Base-by-base conservation (phyloP, 768 basidiomycete species). In the Boletales sp. region DNA sequence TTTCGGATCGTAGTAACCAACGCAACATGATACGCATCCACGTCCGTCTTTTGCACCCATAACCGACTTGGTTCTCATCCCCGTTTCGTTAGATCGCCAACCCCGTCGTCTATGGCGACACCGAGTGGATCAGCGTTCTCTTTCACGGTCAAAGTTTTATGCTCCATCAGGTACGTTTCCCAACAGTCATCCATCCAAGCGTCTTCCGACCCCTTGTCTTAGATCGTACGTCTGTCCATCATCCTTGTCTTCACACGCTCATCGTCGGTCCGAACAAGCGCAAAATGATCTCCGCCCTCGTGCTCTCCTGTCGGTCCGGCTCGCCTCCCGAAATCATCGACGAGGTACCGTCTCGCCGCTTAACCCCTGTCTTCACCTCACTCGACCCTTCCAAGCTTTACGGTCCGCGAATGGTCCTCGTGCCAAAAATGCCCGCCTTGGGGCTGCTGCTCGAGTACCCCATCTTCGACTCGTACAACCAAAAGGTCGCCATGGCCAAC, bases 131-230 rank as follows among this genome's bases (percentile, higher is more conserved):
- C 39, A 88, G 87, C 40, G 84, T 98, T 17, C 74, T 88, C 52
- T 87, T 97, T 65, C 93, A 98, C 64, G 97, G 95, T 0, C 97
- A 99, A 68, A 94, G 91, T 59, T 99, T 99, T 68, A 98, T 99
- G 97, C 71, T 99, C 47, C 95, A 99, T 68, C 97, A 99, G 76
- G 94, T 94, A 60, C 46, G 77, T 71, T n/a, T 30, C 62, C 56
- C 12, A 36, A n/a, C n/a, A n/a, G n/a, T n/a, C n/a, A n/a, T n/a
- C n/a, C n/a, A n/a, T n/a, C n/a, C n/a, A n/a, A n/a, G n/a, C n/a
- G 31, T 32, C 5, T 12, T 31, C 31, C 31, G 6, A 6, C 31
- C 31, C 31, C 31, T 6, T 31, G 31, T 31, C 9, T 32, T 50
- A 68, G 66, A 69, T 68, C 46, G 68, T 68, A 48, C 62, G 68